Percentiles rank a stretch among this genome's conserved stretches.
These are phyloP conservation scores for Penicillium fuscoglaucum DNA, from an alignment of 2,329 filamentous ascomycete genomes.

Conservation along the genomic window DNA sequence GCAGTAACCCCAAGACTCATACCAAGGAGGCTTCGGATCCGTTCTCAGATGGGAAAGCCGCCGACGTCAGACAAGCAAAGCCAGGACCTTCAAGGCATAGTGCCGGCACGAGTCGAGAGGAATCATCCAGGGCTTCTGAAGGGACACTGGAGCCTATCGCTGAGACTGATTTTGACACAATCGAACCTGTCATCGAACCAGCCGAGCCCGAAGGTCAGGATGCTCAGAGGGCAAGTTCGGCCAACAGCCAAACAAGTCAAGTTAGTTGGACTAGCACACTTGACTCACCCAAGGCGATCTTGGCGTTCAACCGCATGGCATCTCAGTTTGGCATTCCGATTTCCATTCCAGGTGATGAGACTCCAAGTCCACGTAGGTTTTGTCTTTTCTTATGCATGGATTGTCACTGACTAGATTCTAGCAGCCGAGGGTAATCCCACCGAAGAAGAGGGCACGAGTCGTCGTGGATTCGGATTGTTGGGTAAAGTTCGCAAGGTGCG, in stretches of 20 bases:
- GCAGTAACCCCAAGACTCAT: neutral
- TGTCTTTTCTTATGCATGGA: neutral
- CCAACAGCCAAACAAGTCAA: neutral
- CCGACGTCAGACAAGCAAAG: neutral
- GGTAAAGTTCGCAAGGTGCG: conserved; percentile 38
- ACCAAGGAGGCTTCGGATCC: conserved; percentile 16
- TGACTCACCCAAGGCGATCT: conserved; percentile 28
- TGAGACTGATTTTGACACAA: conserved; percentile 1
- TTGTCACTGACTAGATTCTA: neutral
- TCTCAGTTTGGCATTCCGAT: conserved; percentile 24
- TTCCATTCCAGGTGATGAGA: conserved; percentile 14
- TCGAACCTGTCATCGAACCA: neutral
- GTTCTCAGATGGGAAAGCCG: conserved; percentile 24
- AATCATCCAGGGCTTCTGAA: conserved; percentile 3
- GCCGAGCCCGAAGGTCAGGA: neutral
- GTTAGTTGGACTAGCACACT: conserved; percentile 15
- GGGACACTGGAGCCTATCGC: conserved; percentile 6
- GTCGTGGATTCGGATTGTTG: conserved; percentile 26
- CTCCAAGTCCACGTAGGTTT: conserved; percentile 10
- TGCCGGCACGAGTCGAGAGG: conserved; percentile 5
- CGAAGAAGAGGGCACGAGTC: conserved; percentile 9
- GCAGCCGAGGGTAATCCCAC: neutral
- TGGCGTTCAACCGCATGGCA: conserved; percentile 36
- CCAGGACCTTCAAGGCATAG: conserved; percentile 15
- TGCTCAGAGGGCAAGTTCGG: neutral